phyloP scores from a whole-genome alignment of 1,284 basidiomycete genomes.

The Ustilago xerochloae region DNA sequence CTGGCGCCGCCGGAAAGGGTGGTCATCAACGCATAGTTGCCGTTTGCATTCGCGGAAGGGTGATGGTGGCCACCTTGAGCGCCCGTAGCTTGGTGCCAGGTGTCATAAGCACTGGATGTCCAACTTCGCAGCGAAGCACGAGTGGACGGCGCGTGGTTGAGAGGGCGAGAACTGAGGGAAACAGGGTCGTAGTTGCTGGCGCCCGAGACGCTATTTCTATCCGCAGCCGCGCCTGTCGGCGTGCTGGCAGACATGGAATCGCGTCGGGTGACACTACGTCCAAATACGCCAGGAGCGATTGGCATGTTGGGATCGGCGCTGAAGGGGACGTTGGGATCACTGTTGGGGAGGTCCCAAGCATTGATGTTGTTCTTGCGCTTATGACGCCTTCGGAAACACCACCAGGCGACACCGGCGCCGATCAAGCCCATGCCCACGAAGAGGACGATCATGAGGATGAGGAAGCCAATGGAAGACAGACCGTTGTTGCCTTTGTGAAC shows the following conservation, averaged over 20 bases:
- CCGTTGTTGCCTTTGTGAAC: conserved; percentile 7
- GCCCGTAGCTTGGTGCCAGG: conserved; percentile 14
- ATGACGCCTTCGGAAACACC: conserved; percentile 41
- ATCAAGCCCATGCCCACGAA: conserved; percentile 27
- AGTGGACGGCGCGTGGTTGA: conserved; percentile 24
- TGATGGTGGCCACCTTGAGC: conserved; percentile 1
- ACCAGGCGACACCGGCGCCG: conserved; percentile 39
- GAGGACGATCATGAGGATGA: conserved; percentile 34
- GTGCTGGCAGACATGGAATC: conserved; percentile 9
- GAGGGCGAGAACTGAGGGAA: conserved; percentile 18
- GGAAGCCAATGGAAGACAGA: conserved; percentile 14
- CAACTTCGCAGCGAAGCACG: conserved; percentile 43
- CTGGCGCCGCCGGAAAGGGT: background rate
- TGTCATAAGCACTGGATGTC: conserved; percentile 41
- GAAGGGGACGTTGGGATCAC: conserved; percentile 41
- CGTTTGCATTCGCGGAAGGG: background rate
- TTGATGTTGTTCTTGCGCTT: conserved; percentile 36
- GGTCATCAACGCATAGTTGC: conserved; percentile 35
- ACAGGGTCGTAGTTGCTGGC: conserved; percentile 35
- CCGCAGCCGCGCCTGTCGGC: conserved; percentile 5
- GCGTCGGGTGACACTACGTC: conserved; percentile 19
- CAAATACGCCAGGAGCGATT: conserved; percentile 42
- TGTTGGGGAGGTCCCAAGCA: conserved; percentile 43
- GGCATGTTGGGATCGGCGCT: conserved; percentile 40
- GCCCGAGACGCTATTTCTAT: conserved; percentile 24